Percentiles rank a stretch among this genome's conserved stretches.
Conservation (phyloP, 2,329 filamentous ascomycete species). For the Ophiostoma populinum region DNA sequence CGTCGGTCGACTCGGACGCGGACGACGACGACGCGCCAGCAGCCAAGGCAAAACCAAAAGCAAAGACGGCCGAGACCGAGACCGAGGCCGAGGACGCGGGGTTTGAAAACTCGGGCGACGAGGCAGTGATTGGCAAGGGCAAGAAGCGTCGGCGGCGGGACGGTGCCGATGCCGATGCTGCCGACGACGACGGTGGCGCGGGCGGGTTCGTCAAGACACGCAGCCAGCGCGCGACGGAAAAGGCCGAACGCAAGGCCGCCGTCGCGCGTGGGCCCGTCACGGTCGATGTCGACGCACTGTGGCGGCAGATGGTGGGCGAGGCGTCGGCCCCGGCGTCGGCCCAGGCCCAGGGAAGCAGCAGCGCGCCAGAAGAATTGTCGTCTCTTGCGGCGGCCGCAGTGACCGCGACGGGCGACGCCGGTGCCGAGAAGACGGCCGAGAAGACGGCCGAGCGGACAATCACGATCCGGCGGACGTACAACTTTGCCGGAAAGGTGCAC, state of each 20-base stretch:
- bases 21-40: conserved; percentile 18
- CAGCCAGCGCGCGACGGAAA: conserved; percentile 48
- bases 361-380: conserved; percentile 2
- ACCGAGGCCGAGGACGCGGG: conserved; percentile 24
- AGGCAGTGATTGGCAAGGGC: conserved; percentile 47
- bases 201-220: conserved; percentile 56
- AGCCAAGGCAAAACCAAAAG: not conserved
- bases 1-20: conserved; percentile 32
- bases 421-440: not conserved
- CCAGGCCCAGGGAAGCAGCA: no score
- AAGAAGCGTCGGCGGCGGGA: conserved; percentile 33
- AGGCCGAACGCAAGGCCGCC: conserved; percentile 37
- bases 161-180: conserved; percentile 28
- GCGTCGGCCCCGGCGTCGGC: conserved; percentile 17
- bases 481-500: conserved; percentile 56
- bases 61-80: not conserved
- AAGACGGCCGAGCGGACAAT: conserved; percentile 28
- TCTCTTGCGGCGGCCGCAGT: conserved; percentile 7
- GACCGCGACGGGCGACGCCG: not conserved
- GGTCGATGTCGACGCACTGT: conserved; percentile 53
- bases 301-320: conserved; percentile 45
- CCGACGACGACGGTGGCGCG: conserved; percentile 40
- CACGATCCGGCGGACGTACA: conserved; percentile 54
- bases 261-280: conserved; percentile 42
- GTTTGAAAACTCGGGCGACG: conserved; percentile 55